phyloP scores from a whole-genome alignment of 148 eudicot genomes.

The Rhododendron mucronatum region DNA sequence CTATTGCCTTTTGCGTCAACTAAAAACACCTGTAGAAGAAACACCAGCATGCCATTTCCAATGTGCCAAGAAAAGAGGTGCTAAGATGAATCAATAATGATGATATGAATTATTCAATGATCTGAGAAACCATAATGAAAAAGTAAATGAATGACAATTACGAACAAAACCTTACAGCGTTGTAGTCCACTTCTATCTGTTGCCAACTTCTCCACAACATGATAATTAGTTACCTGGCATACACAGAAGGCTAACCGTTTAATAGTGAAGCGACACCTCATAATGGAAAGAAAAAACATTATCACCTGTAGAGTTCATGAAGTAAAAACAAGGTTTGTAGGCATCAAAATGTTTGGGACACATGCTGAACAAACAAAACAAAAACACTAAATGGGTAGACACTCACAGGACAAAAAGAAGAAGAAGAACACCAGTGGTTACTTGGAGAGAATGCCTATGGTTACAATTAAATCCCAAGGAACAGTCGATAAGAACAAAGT shows the following conservation, averaged over 20 bases:
- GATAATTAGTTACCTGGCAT: slow-evolving; percentile 86
- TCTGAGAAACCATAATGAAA: background rate
- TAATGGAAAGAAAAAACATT: background rate
- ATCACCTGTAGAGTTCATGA: background rate
- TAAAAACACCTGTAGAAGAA: slow-evolving; percentile 46
- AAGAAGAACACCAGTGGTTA: background rate
- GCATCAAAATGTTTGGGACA: background rate
- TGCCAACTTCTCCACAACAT: slow-evolving; percentile 76
- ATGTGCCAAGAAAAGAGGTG: background rate
- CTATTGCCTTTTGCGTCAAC: slow-evolving; percentile 61
- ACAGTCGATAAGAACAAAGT: background rate
- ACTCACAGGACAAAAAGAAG: background rate
- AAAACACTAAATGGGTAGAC: background rate
- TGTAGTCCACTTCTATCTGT: slow-evolving; percentile 68
- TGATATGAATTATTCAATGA: background rate
- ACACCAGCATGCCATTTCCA: background rate
- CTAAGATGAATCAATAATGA: background rate
- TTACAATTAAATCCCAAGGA: background rate
- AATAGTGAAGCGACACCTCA: background rate
- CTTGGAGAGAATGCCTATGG: background rate
- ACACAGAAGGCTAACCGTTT: background rate
- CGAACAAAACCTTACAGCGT: slow-evolving; percentile 79
- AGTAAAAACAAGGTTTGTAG: background rate
- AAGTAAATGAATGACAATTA: slow-evolving; percentile 1
- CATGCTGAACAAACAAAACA: background rate